Base-by-base conservation (phyloP, 2,329 filamentous ascomycete genomes). In the Onygena corvina region DNA sequence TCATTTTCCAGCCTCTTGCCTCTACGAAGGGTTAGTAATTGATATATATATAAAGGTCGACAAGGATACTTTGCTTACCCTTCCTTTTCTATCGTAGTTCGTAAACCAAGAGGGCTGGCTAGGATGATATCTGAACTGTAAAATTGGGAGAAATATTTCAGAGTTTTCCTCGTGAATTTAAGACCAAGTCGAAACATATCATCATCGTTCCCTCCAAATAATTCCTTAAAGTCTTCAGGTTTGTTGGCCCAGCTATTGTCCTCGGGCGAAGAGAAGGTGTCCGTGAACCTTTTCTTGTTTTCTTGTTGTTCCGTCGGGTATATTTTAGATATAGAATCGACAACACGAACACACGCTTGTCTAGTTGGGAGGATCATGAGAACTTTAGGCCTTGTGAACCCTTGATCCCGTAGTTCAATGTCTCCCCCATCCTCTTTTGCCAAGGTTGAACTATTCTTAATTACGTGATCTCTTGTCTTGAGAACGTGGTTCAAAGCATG, bases 111-210 rank as follows among this genome's bases (percentile, higher is more conserved):
- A 0, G 92, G 87, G 57, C 87, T 94, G 18, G 87, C 88, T 48
- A 98, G 75, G 49, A 98, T 86, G 56, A 98, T 88, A 63, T 98
- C 92, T 7, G 89, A 94, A 64, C 84, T 90, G 72, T 96, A 96
- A 65, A 98, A 98, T 54, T 88, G 84, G 0, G 90, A 78, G 69
- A 94, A 98, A 64, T 85, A 92, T 64, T 95, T 96, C 62, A 96
- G 75, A 0, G 88, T 94, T 68, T 95, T 96, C 53, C 92, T 80
- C 0, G 92, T 96, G 64, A 98, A 93, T 67, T 96, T 98, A 61
- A 98, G 68, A n/a, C 90, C 92, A 1, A 96, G 72, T 2, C 90
- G 81, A 70, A 96, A 98, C 77, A 93, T 92, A 68, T 98, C 92
- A 63, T 96, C 92, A 63, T 94, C 87, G 62, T 95, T 96, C 52